Base-by-base conservation (phyloP, 768 basidiomycete genomes). In the Pleurotus djamor region DNA sequence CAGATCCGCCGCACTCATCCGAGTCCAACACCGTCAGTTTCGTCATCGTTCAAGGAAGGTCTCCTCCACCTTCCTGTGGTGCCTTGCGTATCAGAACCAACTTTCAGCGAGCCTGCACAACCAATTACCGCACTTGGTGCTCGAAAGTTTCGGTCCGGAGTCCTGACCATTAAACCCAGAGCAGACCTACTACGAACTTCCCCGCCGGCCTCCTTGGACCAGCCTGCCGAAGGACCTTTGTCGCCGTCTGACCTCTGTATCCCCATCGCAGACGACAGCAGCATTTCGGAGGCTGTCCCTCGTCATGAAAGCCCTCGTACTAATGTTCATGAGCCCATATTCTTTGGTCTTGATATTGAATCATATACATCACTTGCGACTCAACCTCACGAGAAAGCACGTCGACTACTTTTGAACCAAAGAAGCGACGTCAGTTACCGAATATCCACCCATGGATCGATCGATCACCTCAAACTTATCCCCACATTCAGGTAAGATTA, bases 381-480 rank as follows among this genome's bases (percentile, higher is more conserved):
- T 37, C 51, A 59, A 5, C 59, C 68, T 38, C 62, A 70, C 48
- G 80, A 82, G 61, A 77, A 69, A 60, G 68, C 76, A 41, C 79
- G 79, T 32, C 73, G 76, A 35, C 45, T 81, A 10, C 60, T 82
- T 48, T 60, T 54, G 32, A 55, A 45, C 32, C 51, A 58, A 14
- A 50, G 21, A n/a, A 12, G 21, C 41, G 54, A 44, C 12, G 67
- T 62, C 59, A 48, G 65, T 17, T 45, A 76, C 6, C 60, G 67
- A 38, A 66, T 79, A 47, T 78, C 79, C 8, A 76, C 75, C 66
- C 76, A 74, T 35, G 75, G 81, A 2, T 64, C 65, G 14, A 63
- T 81, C 41, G 72, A 75, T 51, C 54, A 65, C 14, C 48, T 74
- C n/a, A 62, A 71, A 62, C 52, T 67, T 4, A 48, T 54, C 28